Percentiles rank a stretch among this genome's conserved stretches.
These are phyloP conservation scores for Cyclocybe aegerita DNA, from an alignment of 768 basidiomycete species.

Conservation along the genomic window DNA sequence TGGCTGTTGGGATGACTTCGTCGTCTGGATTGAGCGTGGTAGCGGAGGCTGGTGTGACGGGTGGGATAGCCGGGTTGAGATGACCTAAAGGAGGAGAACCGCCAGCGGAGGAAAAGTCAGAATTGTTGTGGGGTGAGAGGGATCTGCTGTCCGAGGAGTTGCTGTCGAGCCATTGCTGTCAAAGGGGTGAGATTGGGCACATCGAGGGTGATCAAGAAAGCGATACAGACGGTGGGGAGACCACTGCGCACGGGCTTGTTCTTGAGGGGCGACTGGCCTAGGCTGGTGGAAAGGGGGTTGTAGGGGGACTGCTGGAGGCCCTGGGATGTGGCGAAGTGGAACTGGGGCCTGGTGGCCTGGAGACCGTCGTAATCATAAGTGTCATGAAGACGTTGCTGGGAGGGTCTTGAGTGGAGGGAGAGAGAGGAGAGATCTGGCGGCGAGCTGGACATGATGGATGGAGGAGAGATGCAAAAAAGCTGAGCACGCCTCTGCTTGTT, in stretches of 20 bases:
- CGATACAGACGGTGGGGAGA: conserved; percentile 66
- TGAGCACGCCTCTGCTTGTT: conserved; percentile 22
- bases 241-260: conserved; percentile 67
- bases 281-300: conserved; percentile 50
- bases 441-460: conserved; percentile 71
- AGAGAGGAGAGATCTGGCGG: conserved; percentile 80
- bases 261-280: conserved; percentile 72
- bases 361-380: conserved; percentile 80
- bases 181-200: conserved; percentile 19
- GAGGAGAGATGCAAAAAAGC: conserved; percentile 24
- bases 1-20: conserved; percentile 97
- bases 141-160: conserved; percentile 70
- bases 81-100: conserved; percentile 71
- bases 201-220: conserved; percentile 20
- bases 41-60: conserved; percentile 39
- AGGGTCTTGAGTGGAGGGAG: conserved; percentile 58
- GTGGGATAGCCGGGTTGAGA: conserved; percentile 43
- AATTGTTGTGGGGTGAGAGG: conserved; percentile 83
- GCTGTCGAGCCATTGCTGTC: conserved; percentile 87
- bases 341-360: conserved; percentile 54
- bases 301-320: conserved; percentile 56
- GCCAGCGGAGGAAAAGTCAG: conserved; percentile 85
- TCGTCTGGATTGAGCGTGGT: conserved; percentile 60
- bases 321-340: conserved; percentile 68
- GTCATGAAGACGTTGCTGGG: conserved; percentile 83